Percentiles rank a stretch among this genome's conserved stretches.
phyloP scores from a whole-genome alignment of 768 basidiomycete species.

The Cytidiella melzeri region DNA sequence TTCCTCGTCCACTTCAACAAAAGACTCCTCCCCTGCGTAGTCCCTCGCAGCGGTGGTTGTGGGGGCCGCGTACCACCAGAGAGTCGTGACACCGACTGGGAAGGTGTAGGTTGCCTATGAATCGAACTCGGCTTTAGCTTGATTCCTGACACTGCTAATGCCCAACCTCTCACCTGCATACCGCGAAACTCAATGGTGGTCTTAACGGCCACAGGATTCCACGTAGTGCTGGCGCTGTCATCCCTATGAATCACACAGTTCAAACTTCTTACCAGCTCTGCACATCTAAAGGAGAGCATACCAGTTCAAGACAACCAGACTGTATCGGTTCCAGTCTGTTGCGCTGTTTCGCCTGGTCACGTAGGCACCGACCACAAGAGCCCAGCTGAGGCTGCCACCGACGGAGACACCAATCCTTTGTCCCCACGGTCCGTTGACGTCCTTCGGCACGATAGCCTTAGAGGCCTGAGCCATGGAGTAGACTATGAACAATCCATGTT shows the following conservation, averaged over 20 bases:
- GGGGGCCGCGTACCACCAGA: constrained; percentile 41
- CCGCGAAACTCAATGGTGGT: constrained; percentile 63
- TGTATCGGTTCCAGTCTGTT: constrained; percentile 57
- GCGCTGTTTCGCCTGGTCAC: constrained; percentile 50
- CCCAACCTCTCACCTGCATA: constrained; percentile 39
- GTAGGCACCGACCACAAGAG: constrained; percentile 59
- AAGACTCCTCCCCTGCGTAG: not conserved
- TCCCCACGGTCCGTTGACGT: constrained; percentile 60
- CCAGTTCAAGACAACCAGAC: constrained; percentile 70
- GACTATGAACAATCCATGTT: constrained; percentile 33
- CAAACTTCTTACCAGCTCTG: not conserved
- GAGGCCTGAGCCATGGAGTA: constrained; percentile 72
- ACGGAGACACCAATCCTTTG: constrained; percentile 62
- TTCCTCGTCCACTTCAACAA: not conserved
- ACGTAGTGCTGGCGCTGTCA: constrained; percentile 42
- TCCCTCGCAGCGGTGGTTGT: not conserved
- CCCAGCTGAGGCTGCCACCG: constrained; percentile 49
- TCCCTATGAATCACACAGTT: constrained; percentile 27
- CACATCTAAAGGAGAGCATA: not conserved
- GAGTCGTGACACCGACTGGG: constrained; percentile 64
- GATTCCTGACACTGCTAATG: not conserved
- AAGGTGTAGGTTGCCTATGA: constrained; percentile 63
- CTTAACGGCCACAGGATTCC: constrained; percentile 48
- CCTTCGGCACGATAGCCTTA: constrained; percentile 66
- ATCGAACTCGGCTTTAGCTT: constrained; percentile 4